Conservation (phyloP, 2,329 filamentous ascomycete species). For the Tolypocladium tundrense region DNA sequence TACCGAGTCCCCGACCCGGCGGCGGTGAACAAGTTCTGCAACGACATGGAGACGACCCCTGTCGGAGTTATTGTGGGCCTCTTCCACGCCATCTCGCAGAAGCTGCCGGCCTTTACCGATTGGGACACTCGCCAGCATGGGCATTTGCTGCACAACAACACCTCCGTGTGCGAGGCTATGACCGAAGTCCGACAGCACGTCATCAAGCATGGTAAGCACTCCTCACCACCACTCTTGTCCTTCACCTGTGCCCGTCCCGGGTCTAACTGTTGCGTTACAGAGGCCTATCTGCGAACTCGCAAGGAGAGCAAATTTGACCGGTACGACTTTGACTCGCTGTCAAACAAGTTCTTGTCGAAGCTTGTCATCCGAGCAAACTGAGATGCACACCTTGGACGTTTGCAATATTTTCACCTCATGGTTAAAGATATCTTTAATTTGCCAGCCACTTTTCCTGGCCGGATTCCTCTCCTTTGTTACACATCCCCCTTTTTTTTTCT, state of each 20-base stretch:
- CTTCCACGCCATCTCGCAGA: slow-evolving; percentile 96
- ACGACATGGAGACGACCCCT: slow-evolving; percentile 91
- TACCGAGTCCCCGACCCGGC: slow-evolving; percentile 80
- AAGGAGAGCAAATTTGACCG: slow-evolving; percentile 76
- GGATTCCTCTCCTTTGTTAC: slow-evolving; percentile 19
- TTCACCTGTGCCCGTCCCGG: neutral
- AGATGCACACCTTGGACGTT: neutral
- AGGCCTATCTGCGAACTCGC: slow-evolving; percentile 75
- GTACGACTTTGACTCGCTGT: slow-evolving; percentile 86
- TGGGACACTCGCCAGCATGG: slow-evolving; percentile 92
- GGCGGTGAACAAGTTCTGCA: slow-evolving; percentile 88
- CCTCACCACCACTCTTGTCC: neutral
- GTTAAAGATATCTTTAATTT: slow-evolving; percentile 4
- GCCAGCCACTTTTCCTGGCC: slow-evolving; percentile 6
- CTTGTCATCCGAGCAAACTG: slow-evolving; percentile 90
- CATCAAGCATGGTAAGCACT: slow-evolving; percentile 68
- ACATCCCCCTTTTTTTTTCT: slow-evolving; percentile 15
- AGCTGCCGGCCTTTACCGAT: slow-evolving; percentile 82
- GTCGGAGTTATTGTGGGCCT: slow-evolving; percentile 94
- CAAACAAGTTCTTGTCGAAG: slow-evolving; percentile 95
- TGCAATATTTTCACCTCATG: neutral
- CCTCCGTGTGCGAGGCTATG: slow-evolving; percentile 88
- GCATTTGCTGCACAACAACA: slow-evolving; percentile 81
- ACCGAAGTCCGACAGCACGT: slow-evolving; percentile 91
- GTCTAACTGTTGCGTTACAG: slow-evolving; percentile 36